Evolutionary conservation across 2,329 filamentous ascomycete species (phyloP), one percentile per base, ranked within the genome.

Genomic region (Aspergillus felis): DNA sequence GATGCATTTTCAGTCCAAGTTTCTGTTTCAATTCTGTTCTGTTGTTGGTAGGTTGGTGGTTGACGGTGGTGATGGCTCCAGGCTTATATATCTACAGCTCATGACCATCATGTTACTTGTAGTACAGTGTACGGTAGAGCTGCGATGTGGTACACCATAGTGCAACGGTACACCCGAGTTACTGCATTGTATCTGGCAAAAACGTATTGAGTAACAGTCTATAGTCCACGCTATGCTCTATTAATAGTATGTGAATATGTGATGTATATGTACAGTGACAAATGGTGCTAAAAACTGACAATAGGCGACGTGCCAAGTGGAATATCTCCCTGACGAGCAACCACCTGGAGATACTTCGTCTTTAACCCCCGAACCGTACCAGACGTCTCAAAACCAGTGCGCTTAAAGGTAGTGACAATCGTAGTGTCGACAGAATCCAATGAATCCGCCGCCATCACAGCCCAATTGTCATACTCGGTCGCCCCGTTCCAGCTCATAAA

Each of bases 401-500:
- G 68, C 20, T 59, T 29, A 14, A 64, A 62, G 22, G 64, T 57
- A 10, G 55, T 60, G 22, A 71, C 57, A 29, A 69, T 58, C 12
- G 57, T 62, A 10, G 56, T 54, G 49, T 66, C 51, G 24, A 56
- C 61, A 24, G 63, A 64, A 12, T 57, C 62, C 10, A 58, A 28
- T 6, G 64, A 62, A 1, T 61, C 24, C 28, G 62, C 63, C 8
- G 64, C 62, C 48, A 72, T 73, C 3, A 77, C 55, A 20, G 68
- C 69, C 74, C 74, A 75, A 46, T 62, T 67, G 55, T 66, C 64
- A 50, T 74, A 68, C 58, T 74, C 74, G 0, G 72, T 75, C 4
- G 72, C 73, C 8, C 72, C 72, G 49, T 72, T 73, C 73, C 73
- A 74, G 64, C 73, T 75, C 69, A 75, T 74, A 57, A 69, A 68